Base-by-base conservation (phyloP, 139 green algal genomes). In the Ostreobium quekettii region DNA sequence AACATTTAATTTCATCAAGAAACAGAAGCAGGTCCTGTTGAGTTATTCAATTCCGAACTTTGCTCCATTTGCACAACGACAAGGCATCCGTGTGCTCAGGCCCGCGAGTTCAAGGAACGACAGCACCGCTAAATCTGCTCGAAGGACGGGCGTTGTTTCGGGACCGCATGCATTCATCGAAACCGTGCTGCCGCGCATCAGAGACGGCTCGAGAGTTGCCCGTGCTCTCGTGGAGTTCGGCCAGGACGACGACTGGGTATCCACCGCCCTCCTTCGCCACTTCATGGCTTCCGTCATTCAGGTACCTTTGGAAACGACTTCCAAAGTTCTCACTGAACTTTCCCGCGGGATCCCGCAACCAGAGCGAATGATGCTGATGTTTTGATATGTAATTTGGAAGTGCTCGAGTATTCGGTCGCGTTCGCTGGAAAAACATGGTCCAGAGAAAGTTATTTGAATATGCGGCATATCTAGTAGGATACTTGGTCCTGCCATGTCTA, bases 281-380 rank as follows among this genome's bases (percentile, higher is more conserved):
- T 57, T 68, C 61, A 11, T 68, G 19, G 61, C 61, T 5, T 8
- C 61, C 26, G 61, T 36, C 3, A 68, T 68, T 56, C 61, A 68
- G 36, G 61, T 37, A 53, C 26, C 28, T 5, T n/a, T 5, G 32
- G 8, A 32, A 53, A n/a, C 3, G 35, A 7, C 26, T 4, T 68
- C 35, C 6, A 35, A 26, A 57, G 7, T 6, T 6, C 32, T 32
- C 42, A 53, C 11, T 11, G 11, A 26, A 26, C 42, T 26, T 26
- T 53, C 19, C 19, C 42, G 15, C 42, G 42, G 19, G 15, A 53
- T 53, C 11, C 19, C 42, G 15, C 42, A 11, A 53, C 42, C 42
- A 53, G 42, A 53, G 15, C 19, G 11, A 26, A 26, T 53, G 15
- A 26, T 11, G 11, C 42, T 53, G 42, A 53, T 26, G 19, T 53